Base-by-base conservation (phyloP, 495 filamentous ascomycete genomes). In the Tuber magnatum region DNA sequence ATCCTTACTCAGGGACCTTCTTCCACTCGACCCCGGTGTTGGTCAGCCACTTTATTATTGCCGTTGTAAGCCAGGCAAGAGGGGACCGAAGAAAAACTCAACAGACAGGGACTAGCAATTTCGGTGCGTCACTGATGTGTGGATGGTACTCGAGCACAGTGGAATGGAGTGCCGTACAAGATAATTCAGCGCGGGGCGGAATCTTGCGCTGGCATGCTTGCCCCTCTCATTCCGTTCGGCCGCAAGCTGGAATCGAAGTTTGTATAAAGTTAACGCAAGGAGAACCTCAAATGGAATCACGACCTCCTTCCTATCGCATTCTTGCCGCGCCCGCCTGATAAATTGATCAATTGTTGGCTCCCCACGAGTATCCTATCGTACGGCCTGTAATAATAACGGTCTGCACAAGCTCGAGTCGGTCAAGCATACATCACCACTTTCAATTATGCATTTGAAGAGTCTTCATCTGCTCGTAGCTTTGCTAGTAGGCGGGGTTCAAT, bases 181-280 rank as follows among this genome's bases (percentile, higher is more conserved):
- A 10, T 35, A 32, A 35, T 14, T 0, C 56, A 65, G 56, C 28
- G 28, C 28, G 28, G 56, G 8, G 28, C 14, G 4, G 56, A 20
- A 65, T 65, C 28, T 65, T 18, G 56, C 35, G 28, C 28, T 6
- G 32, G 28, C 56, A 35, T 61, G 9, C 51, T 65, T 32, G n/a
- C 28, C 28, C 56, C 56, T 6, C 56, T 28, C 56, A 65, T 65
- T 65, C 56, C 56, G 14, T 35, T 65, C 28, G 28, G 32, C 28
- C 28, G 32, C 1, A 14, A 1, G 56, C 56, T 65, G 56, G 56
- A 35, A 20, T 65, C 14, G 56, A 35, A 7, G 56, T 7, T 61
- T 65, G 68, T 75, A 72, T 69, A 75, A 71, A 69, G 72, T 71
- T 51, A 41, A 74, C 44, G 76, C 43, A 78, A 78, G 76, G 76